Evolutionary conservation across 208 protist genomes (phyloP), one percentile per base, ranked within the genome.

Genomic region (Leishmania guyanensis): DNA sequence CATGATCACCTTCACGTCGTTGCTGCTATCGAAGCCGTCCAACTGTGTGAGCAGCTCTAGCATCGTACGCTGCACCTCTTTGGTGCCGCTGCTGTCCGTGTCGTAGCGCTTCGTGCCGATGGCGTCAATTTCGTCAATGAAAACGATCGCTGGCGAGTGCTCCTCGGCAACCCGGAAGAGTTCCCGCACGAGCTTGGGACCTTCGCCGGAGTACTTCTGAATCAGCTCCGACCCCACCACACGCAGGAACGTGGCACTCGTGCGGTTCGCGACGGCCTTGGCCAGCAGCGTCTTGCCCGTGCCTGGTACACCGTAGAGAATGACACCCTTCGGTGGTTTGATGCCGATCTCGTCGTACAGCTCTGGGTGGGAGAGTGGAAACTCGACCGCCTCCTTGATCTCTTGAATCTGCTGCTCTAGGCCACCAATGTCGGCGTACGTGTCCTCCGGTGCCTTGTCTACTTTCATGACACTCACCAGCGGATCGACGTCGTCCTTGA

Each of bases 101-200:
- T 99, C 99, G 91, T 99, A 99, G 60, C 98, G 90, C 91, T 99
- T 99, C 46, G 98, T 99, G 64, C 99, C 99, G 73, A 99, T 99
- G 17, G 99, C 99, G 91, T 99, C 99, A 81, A 99, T 99, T 87
- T 99, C 99, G 89, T 99, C 99, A 87, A 99, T 99, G 93, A 99
- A 99, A 65, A 99, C 99, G 87, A 99, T 99, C 43, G 98, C 97
- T 6, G 99, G 99, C 16, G 98, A 94, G 83, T 98, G 95, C 84
- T 99, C 99, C 86, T 99, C 98, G 2, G 99, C 99, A 5, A 99
- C 98, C 75, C 98, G 94, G 91, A 99, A 99, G n/a, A 99, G 89
- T 87, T 99, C 99, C 65, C 99, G 93, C 48, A 99, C 99, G 16
- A 99, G 91, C 92, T 99, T 99, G 33, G 99, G 99, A 29, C 99